Conservation (phyloP, 495 filamentous ascomycete species). For the Bacidia gigantensis region DNA sequence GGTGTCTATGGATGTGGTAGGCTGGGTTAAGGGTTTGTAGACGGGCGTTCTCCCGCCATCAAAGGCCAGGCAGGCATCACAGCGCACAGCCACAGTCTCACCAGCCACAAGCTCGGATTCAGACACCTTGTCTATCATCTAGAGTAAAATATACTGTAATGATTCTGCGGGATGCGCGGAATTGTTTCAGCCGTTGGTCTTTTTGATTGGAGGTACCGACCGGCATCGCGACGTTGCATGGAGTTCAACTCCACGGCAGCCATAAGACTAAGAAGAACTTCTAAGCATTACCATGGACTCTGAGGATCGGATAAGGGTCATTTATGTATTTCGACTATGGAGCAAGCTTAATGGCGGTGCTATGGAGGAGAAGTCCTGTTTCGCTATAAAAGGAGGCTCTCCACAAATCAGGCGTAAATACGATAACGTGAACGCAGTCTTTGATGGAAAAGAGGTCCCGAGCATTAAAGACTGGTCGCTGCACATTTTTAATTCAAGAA, state of each 20-base stretch:
- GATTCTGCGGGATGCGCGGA: no score
- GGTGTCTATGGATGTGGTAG: no score
- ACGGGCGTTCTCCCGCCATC: no score
- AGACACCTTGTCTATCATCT: no score
- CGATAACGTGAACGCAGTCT: not conserved
- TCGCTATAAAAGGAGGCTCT: constrained; percentile 12
- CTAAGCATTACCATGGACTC: not conserved
- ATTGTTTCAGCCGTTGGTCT: not conserved
- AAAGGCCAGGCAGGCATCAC: no score
- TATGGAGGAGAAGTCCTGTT: constrained; percentile 10
- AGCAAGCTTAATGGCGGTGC: constrained; percentile 15
- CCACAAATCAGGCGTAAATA: not conserved
- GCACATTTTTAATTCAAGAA: not conserved
- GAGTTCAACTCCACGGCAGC: not conserved
- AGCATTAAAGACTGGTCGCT: not conserved
- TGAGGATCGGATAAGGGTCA: constrained; percentile 12
- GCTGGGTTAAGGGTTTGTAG: no score
- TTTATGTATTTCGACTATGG: constrained; percentile 16
- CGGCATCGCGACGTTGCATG: not conserved
- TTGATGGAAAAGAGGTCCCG: not conserved
- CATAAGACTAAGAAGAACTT: not conserved
- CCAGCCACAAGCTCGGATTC: no score
- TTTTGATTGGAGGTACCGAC: not conserved
- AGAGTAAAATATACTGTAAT: no score
- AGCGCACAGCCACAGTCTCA: no score